Evolutionary conservation across 2,329 filamentous ascomycete species (phyloP), one percentile per base, ranked within the genome.

Genomic region (Paramyrothecium roridum): DNA sequence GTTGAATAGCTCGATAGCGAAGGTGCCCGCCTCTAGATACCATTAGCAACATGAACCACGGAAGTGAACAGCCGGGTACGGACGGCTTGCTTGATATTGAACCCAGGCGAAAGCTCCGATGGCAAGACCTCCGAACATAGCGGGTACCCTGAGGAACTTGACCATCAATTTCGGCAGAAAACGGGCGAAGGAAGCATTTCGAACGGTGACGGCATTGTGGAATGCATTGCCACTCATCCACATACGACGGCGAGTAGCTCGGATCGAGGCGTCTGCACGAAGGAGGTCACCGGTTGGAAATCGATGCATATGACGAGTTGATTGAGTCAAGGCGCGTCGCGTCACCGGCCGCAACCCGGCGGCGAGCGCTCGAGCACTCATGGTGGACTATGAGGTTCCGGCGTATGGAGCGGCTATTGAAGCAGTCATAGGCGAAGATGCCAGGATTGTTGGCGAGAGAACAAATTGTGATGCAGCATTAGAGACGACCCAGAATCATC

Each of bases 11-110:
- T 96, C 91, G 58, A 75, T 63, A 37, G 70, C 72, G 58, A 79
- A 80, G 52, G 74, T 79, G 50, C 78, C 74, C 13, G 78, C 75
- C 77, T 81, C 77, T 79, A 56, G 22, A 17, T 23, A 37, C 17
- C 10, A 53, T 74, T 57, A 74, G 70, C 30, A 50, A 48, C 52
- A 7, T 16, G 21, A 12, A 17, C 4, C 34, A 48, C 19, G 12
- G 46, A 57, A 52, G n/a, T 20, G 11, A 11, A 20, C 12, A 53
- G 48, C 11, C 16, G 45, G 20, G 17, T 48, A 82, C 89, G 59
- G 82, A 93, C 90, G 90, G 54, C 88, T 86, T 59, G 95, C 93
- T 74, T 99, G 95, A 70, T 99, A 98, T 70, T 99, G 95, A 50
- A 99, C 77, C 82, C 96, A 99, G 23, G 92, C 92, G 56, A 96